A percentile compares a stretch with the other conserved stretches of the same genome.
These are phyloP conservation scores for Oenanthe sinensis DNA, from an alignment of 129 eudicot species.

Conservation along the genomic window DNA sequence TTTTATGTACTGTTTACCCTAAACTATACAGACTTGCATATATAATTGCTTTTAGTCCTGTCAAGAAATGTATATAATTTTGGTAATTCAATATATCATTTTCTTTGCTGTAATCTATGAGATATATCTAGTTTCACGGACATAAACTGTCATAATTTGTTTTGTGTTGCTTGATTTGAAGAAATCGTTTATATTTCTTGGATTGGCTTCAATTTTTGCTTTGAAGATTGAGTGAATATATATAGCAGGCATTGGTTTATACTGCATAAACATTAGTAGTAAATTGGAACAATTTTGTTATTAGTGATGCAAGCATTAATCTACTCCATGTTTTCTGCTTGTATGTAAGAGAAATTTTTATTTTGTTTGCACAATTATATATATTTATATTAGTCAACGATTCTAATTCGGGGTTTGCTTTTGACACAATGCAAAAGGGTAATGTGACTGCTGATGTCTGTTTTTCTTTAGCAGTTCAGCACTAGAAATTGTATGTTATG, in stretches of 20 bases:
- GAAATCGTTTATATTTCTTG: not conserved
- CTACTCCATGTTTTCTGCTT: not conserved
- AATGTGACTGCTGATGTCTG: not conserved
- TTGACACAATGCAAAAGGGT: not conserved
- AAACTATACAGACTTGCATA: not conserved
- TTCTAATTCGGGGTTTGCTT: not conserved
- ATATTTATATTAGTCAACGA: too few species aligned
- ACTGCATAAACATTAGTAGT: not conserved
- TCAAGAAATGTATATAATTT: not conserved
- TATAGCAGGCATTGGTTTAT: not conserved
- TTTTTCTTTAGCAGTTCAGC: not conserved
- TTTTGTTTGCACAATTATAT: not conserved
- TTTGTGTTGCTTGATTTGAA: not conserved
- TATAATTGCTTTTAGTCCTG: not conserved
- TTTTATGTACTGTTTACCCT: too few species aligned
- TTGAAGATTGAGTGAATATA: not conserved
- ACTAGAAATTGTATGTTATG: too few species aligned
- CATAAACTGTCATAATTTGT: not conserved
- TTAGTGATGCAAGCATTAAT: not conserved
- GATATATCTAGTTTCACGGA: too few species aligned
- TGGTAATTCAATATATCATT: too few species aligned
- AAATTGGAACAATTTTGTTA: not conserved
- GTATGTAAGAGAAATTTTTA: not conserved
- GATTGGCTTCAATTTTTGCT: not conserved
- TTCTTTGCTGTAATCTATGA: too few species aligned